Percentiles rank a stretch among this genome's conserved stretches.
phyloP scores from a whole-genome alignment of 208 protist genomes.

The Trypanosomatidae sp. region DNA sequence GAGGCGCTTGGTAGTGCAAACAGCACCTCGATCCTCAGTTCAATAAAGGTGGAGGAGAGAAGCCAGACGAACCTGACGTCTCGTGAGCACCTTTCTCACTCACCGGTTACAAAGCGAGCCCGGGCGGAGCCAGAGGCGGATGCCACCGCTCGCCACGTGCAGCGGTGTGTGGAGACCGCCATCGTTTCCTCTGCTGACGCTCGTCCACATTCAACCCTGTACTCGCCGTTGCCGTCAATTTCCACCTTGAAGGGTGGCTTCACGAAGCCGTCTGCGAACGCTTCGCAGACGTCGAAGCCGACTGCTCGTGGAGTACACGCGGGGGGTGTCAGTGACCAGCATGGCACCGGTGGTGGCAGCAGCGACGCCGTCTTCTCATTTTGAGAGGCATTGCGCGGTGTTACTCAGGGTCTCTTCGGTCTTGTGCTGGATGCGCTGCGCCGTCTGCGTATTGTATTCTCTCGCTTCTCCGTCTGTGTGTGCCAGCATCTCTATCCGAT shows the following conservation, averaged over 20 bases:
- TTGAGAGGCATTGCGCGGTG: neutral
- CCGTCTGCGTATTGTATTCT: neutral
- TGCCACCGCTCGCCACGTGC: neutral
- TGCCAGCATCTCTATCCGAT: neutral
- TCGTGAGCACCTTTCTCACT: neutral
- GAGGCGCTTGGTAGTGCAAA: slow-evolving; percentile 6
- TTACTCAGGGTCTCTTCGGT: neutral
- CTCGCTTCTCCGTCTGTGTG: neutral
- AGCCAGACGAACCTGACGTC: neutral
- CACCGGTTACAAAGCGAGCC: slow-evolving; percentile 2
- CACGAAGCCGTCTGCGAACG: neutral
- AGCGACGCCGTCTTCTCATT: slow-evolving; percentile 4
- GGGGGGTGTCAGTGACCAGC: neutral
- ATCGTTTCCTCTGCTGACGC: neutral
- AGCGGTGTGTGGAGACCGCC: neutral
- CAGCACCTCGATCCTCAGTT: neutral
- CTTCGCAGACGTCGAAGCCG: neutral
- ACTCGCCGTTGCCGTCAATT: neutral
- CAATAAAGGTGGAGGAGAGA: neutral
- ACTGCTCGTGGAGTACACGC: neutral
- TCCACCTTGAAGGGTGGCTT: neutral
- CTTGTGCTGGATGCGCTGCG: neutral
- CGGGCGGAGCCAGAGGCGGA: neutral
- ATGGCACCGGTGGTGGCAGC: neutral
- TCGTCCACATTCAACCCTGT: neutral